phyloP scores from a whole-genome alignment of 768 basidiomycete species.

The Exsudoporus frostii region DNA sequence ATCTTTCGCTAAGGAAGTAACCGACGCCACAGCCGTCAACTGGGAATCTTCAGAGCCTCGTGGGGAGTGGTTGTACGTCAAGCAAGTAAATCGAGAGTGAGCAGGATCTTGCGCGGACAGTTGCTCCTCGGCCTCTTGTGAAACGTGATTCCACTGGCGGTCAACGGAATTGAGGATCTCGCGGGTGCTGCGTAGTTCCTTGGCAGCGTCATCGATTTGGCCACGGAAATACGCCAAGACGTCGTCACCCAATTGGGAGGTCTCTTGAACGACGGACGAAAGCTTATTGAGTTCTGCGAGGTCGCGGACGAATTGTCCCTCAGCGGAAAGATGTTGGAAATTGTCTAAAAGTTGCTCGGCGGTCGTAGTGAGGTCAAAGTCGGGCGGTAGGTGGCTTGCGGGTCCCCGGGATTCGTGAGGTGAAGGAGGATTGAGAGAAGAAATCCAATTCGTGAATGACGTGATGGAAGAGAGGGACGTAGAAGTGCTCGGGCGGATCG shows the following conservation, averaged over 20 bases:
- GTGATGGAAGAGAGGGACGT: constrained; percentile 48
- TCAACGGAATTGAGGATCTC: constrained; percentile 43
- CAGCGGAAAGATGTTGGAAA: constrained; percentile 48
- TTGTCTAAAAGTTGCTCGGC: constrained; percentile 51
- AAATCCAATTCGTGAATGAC: constrained; percentile 39
- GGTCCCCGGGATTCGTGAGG: constrained; percentile 29
- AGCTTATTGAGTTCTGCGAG: constrained; percentile 42
- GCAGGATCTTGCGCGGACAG: constrained; percentile 17
- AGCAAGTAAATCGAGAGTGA: constrained; percentile 6
- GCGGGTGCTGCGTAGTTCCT: constrained; percentile 48
- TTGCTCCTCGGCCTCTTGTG: constrained; percentile 45
- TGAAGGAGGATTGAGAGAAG: constrained; percentile 16
- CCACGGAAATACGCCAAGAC: constrained; percentile 51
- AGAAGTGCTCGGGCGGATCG: constrained; percentile 44
- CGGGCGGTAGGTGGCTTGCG: constrained; percentile 36
- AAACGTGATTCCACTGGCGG: constrained; percentile 42
- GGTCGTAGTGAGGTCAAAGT: constrained; percentile 45
- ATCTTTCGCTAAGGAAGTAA: constrained; percentile 10
- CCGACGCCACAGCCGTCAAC: constrained; percentile 43
- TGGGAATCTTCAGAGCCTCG: constrained; percentile 71
- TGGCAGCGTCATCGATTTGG: constrained; percentile 49
- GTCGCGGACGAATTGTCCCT: constrained; percentile 37
- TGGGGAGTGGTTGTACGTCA: constrained; percentile 36
- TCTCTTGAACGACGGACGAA: constrained; percentile 45
- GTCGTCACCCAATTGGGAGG: constrained; percentile 42